Base-by-base conservation (phyloP, 1,139 yeast species). In the Suhomyces kunorum region DNA sequence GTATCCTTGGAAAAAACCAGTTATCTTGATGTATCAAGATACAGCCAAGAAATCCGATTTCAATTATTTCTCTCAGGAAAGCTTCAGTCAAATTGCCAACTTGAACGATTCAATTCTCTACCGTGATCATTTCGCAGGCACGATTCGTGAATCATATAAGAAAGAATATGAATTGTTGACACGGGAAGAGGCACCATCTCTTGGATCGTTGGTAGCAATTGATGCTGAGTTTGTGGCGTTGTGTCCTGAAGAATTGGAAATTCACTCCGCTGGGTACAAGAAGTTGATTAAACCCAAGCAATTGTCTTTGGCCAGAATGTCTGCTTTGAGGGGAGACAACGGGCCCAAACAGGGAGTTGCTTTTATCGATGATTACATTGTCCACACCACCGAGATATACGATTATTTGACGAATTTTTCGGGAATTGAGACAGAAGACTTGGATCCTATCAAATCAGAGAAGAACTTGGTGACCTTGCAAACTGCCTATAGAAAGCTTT, bases 161-260 rank as follows among this genome's bases (percentile, higher is more conserved):
- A 71, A 76, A 39, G 89, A 87, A 47, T 87, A 85, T 58, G 74
- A 78, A 50, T 67, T 86, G 13, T 65, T 88, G 40, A 80, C 89
- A 0, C 62, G 64, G 15, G 73, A 74, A 33, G 92, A 86, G 53
- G 87, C 88, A 0, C 95, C 96, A 2, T 54, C 56, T 18, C 76
- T 83, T 0, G 96, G 96, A 0, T 71, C 87, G 1, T 61, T 89
- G 29, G 82, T 90, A 13, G 98, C 98, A 0, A 84, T 94, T 42
- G 99, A 94, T 68, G 98, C 99, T 0, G 99, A 94, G 61, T 94
- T 94, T 69, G 98, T 94, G 6, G 78, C 83, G 33, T 61, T 90
- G 27, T 80, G 81, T 41, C 87, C 87, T 6, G 98, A 90, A 51
- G 82, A 84, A 49, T 76, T 81, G 31, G 98, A 90, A 55, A 78